Percentiles rank a stretch among this genome's conserved stretches.
phyloP scores from a whole-genome alignment of 345 rosid species.

The Diplotaxis tenuifolia region DNA sequence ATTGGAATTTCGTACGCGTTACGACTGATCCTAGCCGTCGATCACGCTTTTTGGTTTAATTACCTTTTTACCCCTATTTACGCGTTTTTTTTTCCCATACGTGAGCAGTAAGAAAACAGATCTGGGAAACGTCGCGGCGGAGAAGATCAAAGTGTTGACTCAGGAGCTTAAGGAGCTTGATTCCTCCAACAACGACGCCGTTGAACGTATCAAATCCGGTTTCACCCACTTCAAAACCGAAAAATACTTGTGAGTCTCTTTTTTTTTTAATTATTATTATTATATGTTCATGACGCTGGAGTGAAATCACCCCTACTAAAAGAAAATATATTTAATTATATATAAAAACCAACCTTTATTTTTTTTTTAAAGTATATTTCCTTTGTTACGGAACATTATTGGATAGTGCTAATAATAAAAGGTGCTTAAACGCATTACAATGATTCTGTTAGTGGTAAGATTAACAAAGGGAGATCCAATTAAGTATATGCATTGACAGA shows the following conservation, averaged over 20 bases:
- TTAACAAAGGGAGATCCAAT: too few relatives aligned
- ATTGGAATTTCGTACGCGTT: not conserved
- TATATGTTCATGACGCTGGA: too few relatives aligned
- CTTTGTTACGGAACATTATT: too few relatives aligned
- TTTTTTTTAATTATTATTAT: not conserved
- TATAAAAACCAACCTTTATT: too few relatives aligned
- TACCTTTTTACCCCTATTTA: not conserved
- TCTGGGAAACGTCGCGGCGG: slow-evolving; percentile 73
- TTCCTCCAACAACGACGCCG: slow-evolving; percentile 45
- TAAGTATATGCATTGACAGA: not conserved
- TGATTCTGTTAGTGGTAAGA: not conserved
- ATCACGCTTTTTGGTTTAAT: not conserved
- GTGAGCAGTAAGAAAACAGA: slow-evolving; percentile 56
- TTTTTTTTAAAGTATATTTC: too few relatives aligned
- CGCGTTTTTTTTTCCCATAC: not conserved
- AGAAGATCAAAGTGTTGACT: slow-evolving; percentile 70
- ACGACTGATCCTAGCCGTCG: not conserved
- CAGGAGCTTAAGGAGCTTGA: slow-evolving; percentile 64
- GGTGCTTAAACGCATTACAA: not conserved
- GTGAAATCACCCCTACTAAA: too few relatives aligned
- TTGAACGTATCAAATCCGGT: slow-evolving; percentile 60
- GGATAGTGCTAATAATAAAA: not conserved
- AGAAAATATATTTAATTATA: too few relatives aligned
- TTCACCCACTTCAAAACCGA: slow-evolving; percentile 69
- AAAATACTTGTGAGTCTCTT: slow-evolving; percentile 61